Conservation (phyloP, 345 rosid species). For the Eucalyptus regnans region DNA sequence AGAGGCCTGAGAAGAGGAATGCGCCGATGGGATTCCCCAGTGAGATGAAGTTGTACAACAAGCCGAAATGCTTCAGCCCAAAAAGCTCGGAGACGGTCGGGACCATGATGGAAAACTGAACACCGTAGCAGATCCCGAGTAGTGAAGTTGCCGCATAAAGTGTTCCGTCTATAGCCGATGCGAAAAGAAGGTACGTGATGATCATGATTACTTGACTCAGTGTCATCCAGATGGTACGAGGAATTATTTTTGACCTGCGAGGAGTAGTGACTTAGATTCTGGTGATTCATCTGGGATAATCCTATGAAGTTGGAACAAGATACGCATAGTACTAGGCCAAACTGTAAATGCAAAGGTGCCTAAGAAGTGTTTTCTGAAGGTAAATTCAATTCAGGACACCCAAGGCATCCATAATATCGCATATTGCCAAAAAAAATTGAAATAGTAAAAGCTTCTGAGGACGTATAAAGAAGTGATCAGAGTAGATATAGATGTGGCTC, state of each 20-base stretch:
- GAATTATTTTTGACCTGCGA: constrained; percentile 38
- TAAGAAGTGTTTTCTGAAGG: not conserved
- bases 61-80: constrained; percentile 49
- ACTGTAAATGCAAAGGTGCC: not conserved
- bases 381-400: not conserved
- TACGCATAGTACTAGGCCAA: not conserved
- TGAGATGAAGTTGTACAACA: constrained; percentile 42
- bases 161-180: constrained; percentile 36
- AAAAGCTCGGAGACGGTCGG: constrained; percentile 66
- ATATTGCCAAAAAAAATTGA: not conserved
- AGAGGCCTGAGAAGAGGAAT: constrained; percentile 54
- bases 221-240: constrained; percentile 59
- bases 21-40: constrained; percentile 62
- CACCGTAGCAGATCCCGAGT: constrained; percentile 57
- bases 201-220: constrained; percentile 37
- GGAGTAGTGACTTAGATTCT: not conserved
- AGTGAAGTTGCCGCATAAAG: constrained; percentile 42
- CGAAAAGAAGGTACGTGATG: constrained; percentile 39
- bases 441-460: not conserved
- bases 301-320: not conserved
- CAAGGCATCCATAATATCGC: not conserved
- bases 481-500: not conserved
- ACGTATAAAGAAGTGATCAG: not conserved
- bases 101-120: constrained; percentile 51
- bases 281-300: not conserved